phyloP scores from a whole-genome alignment of 768 basidiomycete species.

The Amanita pseudoporphyria region DNA sequence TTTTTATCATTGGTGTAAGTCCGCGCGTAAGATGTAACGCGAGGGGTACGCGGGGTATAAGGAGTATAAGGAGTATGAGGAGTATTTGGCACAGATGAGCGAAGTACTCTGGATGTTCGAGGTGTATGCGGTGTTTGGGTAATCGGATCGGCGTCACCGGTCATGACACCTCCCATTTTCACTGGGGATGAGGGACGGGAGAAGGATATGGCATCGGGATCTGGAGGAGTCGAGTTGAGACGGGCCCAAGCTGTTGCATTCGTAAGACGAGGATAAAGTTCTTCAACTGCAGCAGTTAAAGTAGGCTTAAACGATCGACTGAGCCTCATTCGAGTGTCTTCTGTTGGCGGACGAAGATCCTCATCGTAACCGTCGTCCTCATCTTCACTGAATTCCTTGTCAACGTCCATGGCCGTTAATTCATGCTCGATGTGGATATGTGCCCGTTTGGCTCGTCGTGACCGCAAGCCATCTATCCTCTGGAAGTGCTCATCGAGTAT shows the following conservation, averaged over 20 bases:
- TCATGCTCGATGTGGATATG: background rate
- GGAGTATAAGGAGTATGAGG: slow-evolving; percentile 6
- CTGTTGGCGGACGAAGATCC: slow-evolving; percentile 30
- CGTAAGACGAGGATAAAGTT: slow-evolving; percentile 58
- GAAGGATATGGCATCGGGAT: background rate
- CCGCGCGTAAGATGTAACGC: background rate
- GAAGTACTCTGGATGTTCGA: background rate
- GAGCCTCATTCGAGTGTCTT: slow-evolving; percentile 60
- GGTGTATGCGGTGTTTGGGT: slow-evolving; percentile 1
- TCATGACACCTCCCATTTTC: background rate
- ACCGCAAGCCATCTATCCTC: slow-evolving; percentile 5
- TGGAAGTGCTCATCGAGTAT: slow-evolving; percentile 40
- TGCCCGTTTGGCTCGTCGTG: slow-evolving; percentile 1
- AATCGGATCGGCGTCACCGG: background rate
- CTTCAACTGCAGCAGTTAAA: slow-evolving; percentile 51
- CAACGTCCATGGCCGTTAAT: slow-evolving; percentile 14
- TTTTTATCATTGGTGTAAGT: background rate
- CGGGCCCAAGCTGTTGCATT: slow-evolving; percentile 56
- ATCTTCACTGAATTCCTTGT: slow-evolving; percentile 11
- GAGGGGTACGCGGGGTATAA: background rate
- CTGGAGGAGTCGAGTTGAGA: slow-evolving; percentile 9
- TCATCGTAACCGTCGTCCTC: slow-evolving; percentile 8
- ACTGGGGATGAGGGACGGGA: slow-evolving; percentile 1
- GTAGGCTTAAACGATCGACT: slow-evolving; percentile 53
- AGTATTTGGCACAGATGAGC: slow-evolving; percentile 1